Conservation (phyloP, 2,329 filamentous ascomycete genomes). For the Ceratocystis alfenasii region DNA sequence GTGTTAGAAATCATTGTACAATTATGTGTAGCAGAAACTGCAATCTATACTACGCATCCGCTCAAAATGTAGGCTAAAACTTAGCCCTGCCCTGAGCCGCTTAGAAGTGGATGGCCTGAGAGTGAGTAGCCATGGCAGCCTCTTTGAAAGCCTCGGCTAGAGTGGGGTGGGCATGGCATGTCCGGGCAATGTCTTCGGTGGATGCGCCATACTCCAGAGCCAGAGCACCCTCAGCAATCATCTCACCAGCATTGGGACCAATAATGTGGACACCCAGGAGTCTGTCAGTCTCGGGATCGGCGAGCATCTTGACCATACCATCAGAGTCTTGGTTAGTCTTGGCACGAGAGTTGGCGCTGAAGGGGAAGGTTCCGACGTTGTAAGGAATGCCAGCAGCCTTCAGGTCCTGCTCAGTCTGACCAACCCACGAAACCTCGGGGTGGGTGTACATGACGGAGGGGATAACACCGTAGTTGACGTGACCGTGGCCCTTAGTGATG, state of each 20-base stretch:
- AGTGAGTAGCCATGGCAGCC: slow-evolving; percentile 94
- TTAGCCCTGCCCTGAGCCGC: neutral
- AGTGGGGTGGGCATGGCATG: slow-evolving; percentile 92
- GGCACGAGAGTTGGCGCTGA: slow-evolving; percentile 93
- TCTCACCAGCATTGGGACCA: slow-evolving; percentile 90
- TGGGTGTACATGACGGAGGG: slow-evolving; percentile 99
- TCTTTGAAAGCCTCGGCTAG: slow-evolving; percentile 98
- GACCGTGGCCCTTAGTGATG: slow-evolving; percentile 94
- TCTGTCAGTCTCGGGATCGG: slow-evolving; percentile 91
- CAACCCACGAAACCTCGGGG: slow-evolving; percentile 97
- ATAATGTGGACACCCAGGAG: slow-evolving; percentile 95
- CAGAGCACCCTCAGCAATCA: slow-evolving; percentile 95
- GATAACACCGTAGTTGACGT: slow-evolving; percentile 98
- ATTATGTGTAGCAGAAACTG: slow-evolving; percentile 19
- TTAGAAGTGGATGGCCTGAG: slow-evolving; percentile 92
- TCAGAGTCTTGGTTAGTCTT: slow-evolving; percentile 98
- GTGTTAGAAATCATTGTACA: slow-evolving; percentile 21
- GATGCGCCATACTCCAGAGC: slow-evolving; percentile 94
- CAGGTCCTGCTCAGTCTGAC: slow-evolving; percentile 91
- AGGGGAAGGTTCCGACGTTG: slow-evolving; percentile 88
- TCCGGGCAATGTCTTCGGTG: slow-evolving; percentile 86
- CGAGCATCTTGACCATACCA: slow-evolving; percentile 91
- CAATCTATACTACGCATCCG: slow-evolving; percentile 15
- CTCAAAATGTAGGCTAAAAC: neutral
- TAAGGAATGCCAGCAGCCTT: slow-evolving; percentile 85